These are phyloP conservation scores for Aspergillus neotritici DNA, from an alignment of 2,329 filamentous ascomycete species.

Conservation along the genomic window DNA sequence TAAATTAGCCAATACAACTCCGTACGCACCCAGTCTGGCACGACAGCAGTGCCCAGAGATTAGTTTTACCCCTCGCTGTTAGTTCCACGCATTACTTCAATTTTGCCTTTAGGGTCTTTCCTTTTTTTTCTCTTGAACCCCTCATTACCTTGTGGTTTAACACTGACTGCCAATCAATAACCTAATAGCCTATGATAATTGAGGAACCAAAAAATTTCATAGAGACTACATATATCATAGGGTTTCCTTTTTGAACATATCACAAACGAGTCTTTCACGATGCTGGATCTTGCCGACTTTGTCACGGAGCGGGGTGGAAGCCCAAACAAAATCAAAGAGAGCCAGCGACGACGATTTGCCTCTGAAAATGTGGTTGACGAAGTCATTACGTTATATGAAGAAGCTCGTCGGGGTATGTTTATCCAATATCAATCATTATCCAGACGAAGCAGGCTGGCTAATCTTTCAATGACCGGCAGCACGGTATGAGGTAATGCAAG, in stretches of 20 bases:
- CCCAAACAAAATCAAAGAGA: constrained; percentile 85
- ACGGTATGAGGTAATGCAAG: constrained; percentile 71
- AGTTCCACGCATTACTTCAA: no score
- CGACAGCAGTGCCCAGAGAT: no score
- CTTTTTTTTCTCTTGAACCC: no score
- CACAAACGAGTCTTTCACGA: constrained; percentile 31
- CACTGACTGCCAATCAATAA: no score
- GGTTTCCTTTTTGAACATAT: neutral
- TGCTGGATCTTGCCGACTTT: constrained; percentile 75
- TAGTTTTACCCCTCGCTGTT: no score
- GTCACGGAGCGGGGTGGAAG: constrained; percentile 84
- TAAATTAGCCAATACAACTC: no score
- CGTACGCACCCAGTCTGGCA: no score
- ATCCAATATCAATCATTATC: neutral
- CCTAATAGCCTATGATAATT: no score
- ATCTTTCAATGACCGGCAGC: constrained; percentile 39
- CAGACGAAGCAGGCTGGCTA: neutral
- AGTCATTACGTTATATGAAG: constrained; percentile 79
- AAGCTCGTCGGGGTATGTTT: constrained; percentile 66
- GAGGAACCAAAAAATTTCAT: neutral
- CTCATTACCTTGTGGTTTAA: no score
- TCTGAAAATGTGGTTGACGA: constrained; percentile 82
- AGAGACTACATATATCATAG: neutral
- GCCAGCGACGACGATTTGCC: constrained; percentile 75
- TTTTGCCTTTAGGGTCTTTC: no score